Evolutionary conservation across 2,329 filamentous ascomycete species (phyloP).

Genomic region (Fusarium sambucinum): DNA sequence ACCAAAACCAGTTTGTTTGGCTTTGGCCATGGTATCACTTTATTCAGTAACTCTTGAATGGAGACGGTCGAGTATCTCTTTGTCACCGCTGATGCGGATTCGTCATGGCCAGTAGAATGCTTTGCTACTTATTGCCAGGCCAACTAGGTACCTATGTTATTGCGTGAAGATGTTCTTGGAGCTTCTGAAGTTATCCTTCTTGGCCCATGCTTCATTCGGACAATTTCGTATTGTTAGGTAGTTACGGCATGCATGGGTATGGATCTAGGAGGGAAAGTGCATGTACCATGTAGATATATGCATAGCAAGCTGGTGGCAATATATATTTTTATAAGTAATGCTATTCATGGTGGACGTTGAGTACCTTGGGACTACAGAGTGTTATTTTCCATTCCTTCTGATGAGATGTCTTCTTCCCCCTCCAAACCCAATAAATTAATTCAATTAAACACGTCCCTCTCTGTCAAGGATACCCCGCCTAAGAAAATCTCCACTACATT

Average conservation of each 20-base stretch:
- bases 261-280: not conserved
- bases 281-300: not conserved
- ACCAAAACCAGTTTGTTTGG: not conserved
- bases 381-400: not conserved
- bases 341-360: not conserved
- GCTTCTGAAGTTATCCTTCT: not conserved
- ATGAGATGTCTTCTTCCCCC: not conserved
- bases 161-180: not conserved
- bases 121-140: no score
- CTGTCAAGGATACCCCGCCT: conserved; percentile 37
- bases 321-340: not conserved
- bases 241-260: not conserved
- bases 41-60: not conserved
- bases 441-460: conserved; percentile 34
- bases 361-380: not conserved
- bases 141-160: not conserved
- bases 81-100: not conserved
- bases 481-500: conserved; percentile 23
- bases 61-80: not conserved
- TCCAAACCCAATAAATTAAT: not conserved
- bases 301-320: not conserved
- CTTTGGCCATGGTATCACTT: not conserved
- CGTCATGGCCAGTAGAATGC: not conserved
- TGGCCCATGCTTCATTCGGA: conserved; percentile 5
- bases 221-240: conserved; percentile 10